Percentiles rank a stretch among this genome's conserved stretches.
These are phyloP conservation scores for Dichotomocladium elegans DNA, from an alignment of 371 early-diverging fungal genomes.

Conservation along the genomic window DNA sequence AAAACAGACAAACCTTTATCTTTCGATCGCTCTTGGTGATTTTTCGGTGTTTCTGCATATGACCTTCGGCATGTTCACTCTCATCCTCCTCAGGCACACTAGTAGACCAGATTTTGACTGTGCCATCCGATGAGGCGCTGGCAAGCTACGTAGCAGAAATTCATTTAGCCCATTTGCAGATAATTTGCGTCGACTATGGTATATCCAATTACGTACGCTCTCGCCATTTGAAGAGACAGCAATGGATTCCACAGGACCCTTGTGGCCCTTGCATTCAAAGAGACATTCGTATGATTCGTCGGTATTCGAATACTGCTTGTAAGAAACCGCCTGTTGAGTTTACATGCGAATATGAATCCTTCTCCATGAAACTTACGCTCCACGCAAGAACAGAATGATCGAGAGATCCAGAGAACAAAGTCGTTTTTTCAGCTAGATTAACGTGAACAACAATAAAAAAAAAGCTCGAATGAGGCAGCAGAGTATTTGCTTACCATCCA, in stretches of 20 bases:
- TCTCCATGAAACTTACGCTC: background rate
- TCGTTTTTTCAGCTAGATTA: background rate
- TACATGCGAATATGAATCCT: background rate
- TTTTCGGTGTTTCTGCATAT: conserved; percentile 47
- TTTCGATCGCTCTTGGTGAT: conserved; percentile 33
- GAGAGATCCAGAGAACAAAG: conserved; percentile 36
- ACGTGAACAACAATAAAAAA: background rate
- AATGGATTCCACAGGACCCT: conserved; percentile 60
- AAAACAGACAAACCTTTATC: conserved; percentile 50
- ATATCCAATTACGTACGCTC: conserved; percentile 10
- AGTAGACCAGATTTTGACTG: conserved; percentile 76
- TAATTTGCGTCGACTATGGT: background rate
- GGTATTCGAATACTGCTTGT: background rate
- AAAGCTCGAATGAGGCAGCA: background rate
- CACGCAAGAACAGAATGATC: conserved; percentile 39
- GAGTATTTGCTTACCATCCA: conserved; percentile 12
- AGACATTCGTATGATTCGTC: conserved; percentile 11
- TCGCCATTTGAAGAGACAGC: conserved; percentile 36
- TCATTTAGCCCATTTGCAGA: background rate
- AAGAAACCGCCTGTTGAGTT: no score
- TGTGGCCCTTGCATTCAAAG: conserved; percentile 81
- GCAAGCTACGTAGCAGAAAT: no score
- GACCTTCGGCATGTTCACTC: conserved; percentile 49
- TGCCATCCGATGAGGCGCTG: conserved; percentile 76
- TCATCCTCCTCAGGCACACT: conserved; percentile 53